A percentile compares a stretch with the other conserved stretches of the same genome.
Conservation (phyloP, 441 rosid species). For the Eutrema salsugineum region DNA sequence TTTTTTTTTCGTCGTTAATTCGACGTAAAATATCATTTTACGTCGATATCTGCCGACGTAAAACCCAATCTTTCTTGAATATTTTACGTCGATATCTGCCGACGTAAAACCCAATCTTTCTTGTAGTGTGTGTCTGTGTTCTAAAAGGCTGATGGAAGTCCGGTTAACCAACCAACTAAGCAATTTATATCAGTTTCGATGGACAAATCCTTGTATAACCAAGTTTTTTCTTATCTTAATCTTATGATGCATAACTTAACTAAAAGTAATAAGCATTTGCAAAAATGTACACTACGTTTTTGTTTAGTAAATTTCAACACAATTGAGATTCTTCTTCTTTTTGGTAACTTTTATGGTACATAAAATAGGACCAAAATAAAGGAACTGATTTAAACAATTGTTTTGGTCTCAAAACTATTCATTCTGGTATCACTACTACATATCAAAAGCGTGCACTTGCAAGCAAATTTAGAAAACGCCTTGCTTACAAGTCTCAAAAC, state of each 20-base stretch:
- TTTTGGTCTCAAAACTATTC: slow-evolving; percentile 14
- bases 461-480: slow-evolving; percentile 28
- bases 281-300: background rate
- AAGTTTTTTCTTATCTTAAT: background rate
- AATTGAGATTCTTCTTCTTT: background rate
- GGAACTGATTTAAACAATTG: background rate
- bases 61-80: no score
- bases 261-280: background rate
- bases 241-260: background rate
- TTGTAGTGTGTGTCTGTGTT: no score
- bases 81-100: no score
- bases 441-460: slow-evolving; percentile 27
- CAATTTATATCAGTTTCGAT: background rate
- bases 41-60: no score
- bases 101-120: no score
- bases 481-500: slow-evolving; percentile 25
- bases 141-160: background rate
- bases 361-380: background rate
- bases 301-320: background rate
- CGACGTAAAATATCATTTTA: no score
- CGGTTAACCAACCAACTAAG: background rate
- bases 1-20: no score
- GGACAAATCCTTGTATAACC: background rate
- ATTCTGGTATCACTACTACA: slow-evolving; percentile 10
- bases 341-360: background rate